Conservation (phyloP, 176 grass and related monocot species). For the Lolium perenne region DNA sequence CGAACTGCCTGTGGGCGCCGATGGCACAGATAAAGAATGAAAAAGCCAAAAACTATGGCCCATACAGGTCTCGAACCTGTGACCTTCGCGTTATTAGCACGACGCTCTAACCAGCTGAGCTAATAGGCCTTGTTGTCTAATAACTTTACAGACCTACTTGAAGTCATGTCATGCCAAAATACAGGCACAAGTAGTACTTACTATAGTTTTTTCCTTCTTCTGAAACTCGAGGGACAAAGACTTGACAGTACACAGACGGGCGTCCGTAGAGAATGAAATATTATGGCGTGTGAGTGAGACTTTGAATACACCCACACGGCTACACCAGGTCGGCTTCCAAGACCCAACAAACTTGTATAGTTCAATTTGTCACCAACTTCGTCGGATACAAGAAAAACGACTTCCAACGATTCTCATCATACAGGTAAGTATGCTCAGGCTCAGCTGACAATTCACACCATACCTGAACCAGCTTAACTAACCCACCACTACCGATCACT, state of each 20-base stretch:
- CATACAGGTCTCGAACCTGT: slow-evolving; percentile 97
- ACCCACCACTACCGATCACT: neutral
- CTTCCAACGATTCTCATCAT: neutral
- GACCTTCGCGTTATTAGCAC: slow-evolving; percentile 98
- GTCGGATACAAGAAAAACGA: neutral
- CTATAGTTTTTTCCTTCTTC: no score
- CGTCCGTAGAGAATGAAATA: no score
- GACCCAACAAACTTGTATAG: neutral
- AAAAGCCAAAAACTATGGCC: slow-evolving; percentile 42
- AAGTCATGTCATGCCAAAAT: no score
- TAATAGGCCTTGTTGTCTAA: slow-evolving; percentile 70
- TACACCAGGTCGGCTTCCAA: neutral
- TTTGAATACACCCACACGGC: no score
- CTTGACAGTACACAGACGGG: no score
- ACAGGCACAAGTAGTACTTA: no score
- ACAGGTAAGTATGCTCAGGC: no score
- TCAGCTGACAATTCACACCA: neutral
- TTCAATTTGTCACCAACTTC: neutral
- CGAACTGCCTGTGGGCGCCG: neutral
- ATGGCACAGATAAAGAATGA: neutral
- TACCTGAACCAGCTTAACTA: neutral
- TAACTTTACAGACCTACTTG: no score
- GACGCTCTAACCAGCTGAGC: slow-evolving; percentile 95
- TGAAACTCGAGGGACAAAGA: no score
- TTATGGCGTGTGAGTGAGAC: no score